Evolutionary conservation across 2,329 filamentous ascomycete species (phyloP), one percentile per base, ranked within the genome.

Genomic region (Allantophomopsis cytisporea): DNA sequence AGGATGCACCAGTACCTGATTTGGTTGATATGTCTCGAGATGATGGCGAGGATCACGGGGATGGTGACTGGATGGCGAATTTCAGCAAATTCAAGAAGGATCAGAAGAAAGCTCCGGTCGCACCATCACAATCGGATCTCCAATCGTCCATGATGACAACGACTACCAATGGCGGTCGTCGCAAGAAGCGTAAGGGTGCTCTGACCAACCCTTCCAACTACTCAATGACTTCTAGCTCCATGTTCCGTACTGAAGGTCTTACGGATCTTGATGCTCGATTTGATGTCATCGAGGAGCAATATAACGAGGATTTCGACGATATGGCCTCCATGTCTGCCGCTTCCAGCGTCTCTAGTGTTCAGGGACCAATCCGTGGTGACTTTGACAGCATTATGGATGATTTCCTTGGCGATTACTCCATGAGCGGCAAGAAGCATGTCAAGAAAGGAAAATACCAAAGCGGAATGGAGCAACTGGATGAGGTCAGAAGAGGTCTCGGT

Each of bases 31-130:
- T 52, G 18, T 52, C 59, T 16, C 55, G 54, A 14, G 66, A 69
- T 39, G 61, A 66, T 4, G 63, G 72, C 4, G 73, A 78, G 20
- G 75, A 81, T 40, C 71, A 70, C 2, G 72, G 68, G 13, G 78
- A 83, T 40, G 81, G 85, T 44, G 81, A 84, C 49, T 98, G 91
- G 87, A 71, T 96, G 60, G 77, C 81, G 41, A 83, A 95, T 52
- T 96, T 94, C 63, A 83, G 84, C 51, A 85, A 91, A 55, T 96
- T 94, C 69, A 95, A 96, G 60, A 83, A 83, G 54, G 84, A 88
- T 43, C 71, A 80, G 51, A 76, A 75, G 50, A 67, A 42, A n/a
- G 17, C 56, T 51, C 60, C 45, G 46, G 42, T 53, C 28, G 60
- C 57, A 5, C 64, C 64, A 2, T 67, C 70, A 1, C 70, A 71